These are phyloP conservation scores for Fusarium illudens DNA, from an alignment of 2,329 filamentous ascomycete species.

Conservation along the genomic window DNA sequence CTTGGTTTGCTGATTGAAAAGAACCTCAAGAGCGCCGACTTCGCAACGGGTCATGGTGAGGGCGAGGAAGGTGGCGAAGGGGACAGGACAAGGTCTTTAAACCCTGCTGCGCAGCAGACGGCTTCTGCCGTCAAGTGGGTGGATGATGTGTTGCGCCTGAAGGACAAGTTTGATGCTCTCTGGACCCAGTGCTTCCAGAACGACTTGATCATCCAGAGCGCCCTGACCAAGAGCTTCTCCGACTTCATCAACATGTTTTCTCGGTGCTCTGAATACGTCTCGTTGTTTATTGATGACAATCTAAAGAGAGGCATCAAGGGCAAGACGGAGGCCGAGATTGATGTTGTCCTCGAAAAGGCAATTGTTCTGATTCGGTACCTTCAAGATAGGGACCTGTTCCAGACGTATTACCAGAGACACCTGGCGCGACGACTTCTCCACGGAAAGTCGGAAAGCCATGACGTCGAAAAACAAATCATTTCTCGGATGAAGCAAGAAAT, in stretches of 20 bases:
- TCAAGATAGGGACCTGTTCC: constrained; percentile 91
- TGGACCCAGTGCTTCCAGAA: constrained; percentile 76
- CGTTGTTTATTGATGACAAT: constrained; percentile 95
- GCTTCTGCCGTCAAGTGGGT: constrained; percentile 93
- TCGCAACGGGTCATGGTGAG: constrained; percentile 53
- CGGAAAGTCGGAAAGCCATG: constrained; percentile 87
- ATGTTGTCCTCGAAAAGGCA: constrained; percentile 85
- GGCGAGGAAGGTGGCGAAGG: constrained; percentile 59
- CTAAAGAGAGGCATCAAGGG: constrained; percentile 93
- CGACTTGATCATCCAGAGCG: constrained; percentile 81
- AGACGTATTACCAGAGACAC: constrained; percentile 98
- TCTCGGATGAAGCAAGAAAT: constrained; percentile 96
- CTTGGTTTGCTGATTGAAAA: constrained; percentile 86
- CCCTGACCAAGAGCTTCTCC: constrained; percentile 85
- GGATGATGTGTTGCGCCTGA: constrained; percentile 84
- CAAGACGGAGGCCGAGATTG: constrained; percentile 89
- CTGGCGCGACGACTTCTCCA: constrained; percentile 86
- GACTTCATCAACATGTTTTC: constrained; percentile 93
- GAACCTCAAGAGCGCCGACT: constrained; percentile 63
- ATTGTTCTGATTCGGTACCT: constrained; percentile 89
- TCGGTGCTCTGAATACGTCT: constrained; percentile 90
- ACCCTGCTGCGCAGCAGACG: constrained; percentile 78
- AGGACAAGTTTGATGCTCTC: constrained; percentile 88
- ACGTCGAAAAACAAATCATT: constrained; percentile 95
- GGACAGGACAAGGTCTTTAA: constrained; percentile 48